Base-by-base conservation (phyloP, 306 rosid species). In the Elaeagnus macrophylla region DNA sequence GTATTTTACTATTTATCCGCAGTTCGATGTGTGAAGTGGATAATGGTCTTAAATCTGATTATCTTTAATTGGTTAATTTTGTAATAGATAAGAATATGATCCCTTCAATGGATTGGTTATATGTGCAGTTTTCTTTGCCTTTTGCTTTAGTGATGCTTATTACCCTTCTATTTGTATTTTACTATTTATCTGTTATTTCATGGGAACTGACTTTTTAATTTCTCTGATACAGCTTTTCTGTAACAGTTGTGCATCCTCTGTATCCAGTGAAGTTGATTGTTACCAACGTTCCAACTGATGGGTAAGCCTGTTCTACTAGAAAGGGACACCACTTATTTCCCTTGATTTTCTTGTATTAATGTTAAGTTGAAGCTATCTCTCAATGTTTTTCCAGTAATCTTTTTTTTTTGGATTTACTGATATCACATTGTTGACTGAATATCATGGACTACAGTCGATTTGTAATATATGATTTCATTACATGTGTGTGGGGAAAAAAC, bases 141-240 rank as follows among this genome's bases (percentile, higher is more conserved):
- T 47, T 15, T 39, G 15, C 40, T 17, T 8, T 35, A 0, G 9
- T 15, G 61, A 41, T 37, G 10, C 18, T 40, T 17, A 15, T 40
- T 38, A 47, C 13, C 2, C 50, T 9, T 19, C 25, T 46, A 19
- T 47, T 8, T 17, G 20, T 38, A 3, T 10, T 51, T 66, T 14
- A 36, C 6, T 44, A 54, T 55, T 19, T 44, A 16, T 61, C 43
- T 41, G 13, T 59, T 32, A 53, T 19, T 57, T 52, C 52, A 50
- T 61, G 19, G 46, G 43, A 36, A 8, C 25, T 48, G n/a, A 51
- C 25, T 66, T 20, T 20, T 64, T 62, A 44, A 12, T 73, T 58
- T 40, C 54, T 43, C 65, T 61, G 51, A 44, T 72, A 20, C 93
- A 93, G 99, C 44, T 93, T 93, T 78, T 87, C 75, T 88, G 77